phyloP scores from a whole-genome alignment of 2,329 filamentous ascomycete genomes.

The Trichophyton mentagrophytes region DNA sequence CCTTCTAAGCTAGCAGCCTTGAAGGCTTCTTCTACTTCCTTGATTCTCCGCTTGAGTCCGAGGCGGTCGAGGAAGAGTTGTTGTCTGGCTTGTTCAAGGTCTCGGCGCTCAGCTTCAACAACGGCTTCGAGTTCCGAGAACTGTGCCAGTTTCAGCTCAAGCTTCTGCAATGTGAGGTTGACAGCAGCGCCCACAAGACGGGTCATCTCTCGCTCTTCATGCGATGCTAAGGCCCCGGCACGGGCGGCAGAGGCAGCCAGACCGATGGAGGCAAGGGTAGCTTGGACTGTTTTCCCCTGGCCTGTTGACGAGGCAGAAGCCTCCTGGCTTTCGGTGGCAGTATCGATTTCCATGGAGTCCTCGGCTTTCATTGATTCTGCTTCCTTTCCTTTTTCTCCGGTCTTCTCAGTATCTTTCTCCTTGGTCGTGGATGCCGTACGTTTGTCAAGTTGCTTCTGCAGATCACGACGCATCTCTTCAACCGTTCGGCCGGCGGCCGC shows the following conservation, averaged over 20 bases:
- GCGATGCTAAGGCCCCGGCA: constrained; percentile 75
- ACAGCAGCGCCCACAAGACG: constrained; percentile 82
- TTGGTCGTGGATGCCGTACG: constrained; percentile 44
- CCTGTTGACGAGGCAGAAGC: constrained; percentile 36
- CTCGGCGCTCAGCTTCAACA: constrained; percentile 78
- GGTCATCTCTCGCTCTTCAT: constrained; percentile 94
- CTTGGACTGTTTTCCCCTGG: constrained; percentile 35
- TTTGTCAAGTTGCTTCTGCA: constrained; percentile 66
- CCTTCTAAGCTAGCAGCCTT: constrained; percentile 32
- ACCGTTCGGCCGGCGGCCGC: constrained; percentile 81
- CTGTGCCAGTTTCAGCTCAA: constrained; percentile 89
- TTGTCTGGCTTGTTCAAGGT: constrained; percentile 82
- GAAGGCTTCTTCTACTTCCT: constrained; percentile 65
- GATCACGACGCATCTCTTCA: constrained; percentile 66
- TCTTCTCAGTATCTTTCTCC: constrained; percentile 33
- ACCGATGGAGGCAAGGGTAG: constrained; percentile 46
- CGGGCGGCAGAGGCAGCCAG: constrained; percentile 77
- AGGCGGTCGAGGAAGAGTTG: constrained; percentile 88
- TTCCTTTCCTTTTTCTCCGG: constrained; percentile 35
- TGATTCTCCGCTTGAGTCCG: constrained; percentile 75
- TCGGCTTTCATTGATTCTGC: constrained; percentile 39
- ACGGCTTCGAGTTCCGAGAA: constrained; percentile 94
- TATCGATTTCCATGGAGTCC: constrained; percentile 48
- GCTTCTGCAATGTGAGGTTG: constrained; percentile 87
- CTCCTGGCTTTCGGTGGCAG: constrained; percentile 18